Conservation (phyloP, 2,329 filamentous ascomycete genomes). For the Pseudogymnoascus sp. region DNA sequence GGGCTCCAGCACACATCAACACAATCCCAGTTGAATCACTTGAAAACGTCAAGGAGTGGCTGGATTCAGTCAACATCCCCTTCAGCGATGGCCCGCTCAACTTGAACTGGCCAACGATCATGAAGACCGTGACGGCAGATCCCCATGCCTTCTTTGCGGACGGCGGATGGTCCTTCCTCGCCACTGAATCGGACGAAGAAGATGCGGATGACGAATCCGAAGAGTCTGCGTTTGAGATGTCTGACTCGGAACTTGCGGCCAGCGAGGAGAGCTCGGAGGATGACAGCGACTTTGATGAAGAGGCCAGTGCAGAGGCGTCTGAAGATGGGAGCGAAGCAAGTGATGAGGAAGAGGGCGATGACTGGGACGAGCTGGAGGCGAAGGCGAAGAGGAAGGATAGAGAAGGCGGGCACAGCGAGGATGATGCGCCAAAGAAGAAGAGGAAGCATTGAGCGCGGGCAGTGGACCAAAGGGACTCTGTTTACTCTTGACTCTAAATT, state of each 20-base stretch:
- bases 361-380: constrained; percentile 90
- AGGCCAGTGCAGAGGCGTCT: constrained; percentile 72
- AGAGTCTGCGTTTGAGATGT: constrained; percentile 87
- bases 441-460: constrained; percentile 21
- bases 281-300: constrained; percentile 88
- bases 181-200: constrained; percentile 79
- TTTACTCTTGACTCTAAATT: background rate
- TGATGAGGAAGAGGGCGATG: constrained; percentile 59
- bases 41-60: constrained; percentile 94
- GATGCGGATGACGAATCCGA: constrained; percentile 71
- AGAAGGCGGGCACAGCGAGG: constrained; percentile 56
- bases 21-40: constrained; percentile 94
- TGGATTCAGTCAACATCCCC: constrained; percentile 90
- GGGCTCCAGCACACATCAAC: constrained; percentile 89
- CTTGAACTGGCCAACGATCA: constrained; percentile 97
- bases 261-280: constrained; percentile 76
- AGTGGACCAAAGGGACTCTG: background rate
- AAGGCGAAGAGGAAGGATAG: constrained; percentile 82
- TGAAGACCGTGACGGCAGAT: constrained; percentile 95
- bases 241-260: constrained; percentile 66
- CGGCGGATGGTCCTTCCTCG: constrained; percentile 90
- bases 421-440: constrained; percentile 64
- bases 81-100: constrained; percentile 93
- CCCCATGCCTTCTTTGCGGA: constrained; percentile 92
- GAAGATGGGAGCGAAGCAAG: constrained; percentile 61